phyloP scores from a whole-genome alignment of 345 rosid species.

The Arabis hirsuta region DNA sequence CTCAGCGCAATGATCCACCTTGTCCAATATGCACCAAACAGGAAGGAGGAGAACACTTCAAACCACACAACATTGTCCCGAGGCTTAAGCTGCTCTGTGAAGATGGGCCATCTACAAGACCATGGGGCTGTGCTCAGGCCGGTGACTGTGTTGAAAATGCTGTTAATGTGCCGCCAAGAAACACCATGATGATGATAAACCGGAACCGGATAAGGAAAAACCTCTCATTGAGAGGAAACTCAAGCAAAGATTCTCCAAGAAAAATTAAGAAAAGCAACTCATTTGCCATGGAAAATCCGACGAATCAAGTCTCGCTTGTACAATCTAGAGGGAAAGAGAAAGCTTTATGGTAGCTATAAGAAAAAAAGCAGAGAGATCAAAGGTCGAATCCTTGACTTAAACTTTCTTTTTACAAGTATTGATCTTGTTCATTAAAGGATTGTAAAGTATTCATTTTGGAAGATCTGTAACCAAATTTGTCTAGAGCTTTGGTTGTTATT shows the following conservation, averaged over 20 bases:
- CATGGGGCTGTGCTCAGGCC: slow-evolving; percentile 68
- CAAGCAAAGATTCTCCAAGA: slow-evolving; percentile 59
- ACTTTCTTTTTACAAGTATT: slow-evolving; percentile 15
- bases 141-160: slow-evolving; percentile 71
- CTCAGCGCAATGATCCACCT: slow-evolving; percentile 72
- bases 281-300: slow-evolving; percentile 40
- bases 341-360: slow-evolving; percentile 26
- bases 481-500: slow-evolving; percentile 25
- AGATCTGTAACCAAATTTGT: slow-evolving; percentile 32
- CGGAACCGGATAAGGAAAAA: slow-evolving; percentile 56
- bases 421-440: slow-evolving; percentile 1
- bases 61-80: slow-evolving; percentile 46
- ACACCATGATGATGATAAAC: slow-evolving; percentile 56
- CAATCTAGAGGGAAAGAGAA: slow-evolving; percentile 50
- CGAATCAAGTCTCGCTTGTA: slow-evolving; percentile 44
- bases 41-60: slow-evolving; percentile 55
- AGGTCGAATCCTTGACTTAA: slow-evolving; percentile 15
- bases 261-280: slow-evolving; percentile 54
- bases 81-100: slow-evolving; percentile 56
- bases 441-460: slow-evolving; percentile 30
- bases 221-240: slow-evolving; percentile 54
- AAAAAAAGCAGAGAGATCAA: slow-evolving; percentile 11
- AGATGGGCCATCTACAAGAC: slow-evolving; percentile 56
- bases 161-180: slow-evolving; percentile 52
- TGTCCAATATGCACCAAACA: slow-evolving; percentile 74